Base-by-base conservation (phyloP, 2,329 filamentous ascomycete genomes). In the Fusarium sp. region DNA sequence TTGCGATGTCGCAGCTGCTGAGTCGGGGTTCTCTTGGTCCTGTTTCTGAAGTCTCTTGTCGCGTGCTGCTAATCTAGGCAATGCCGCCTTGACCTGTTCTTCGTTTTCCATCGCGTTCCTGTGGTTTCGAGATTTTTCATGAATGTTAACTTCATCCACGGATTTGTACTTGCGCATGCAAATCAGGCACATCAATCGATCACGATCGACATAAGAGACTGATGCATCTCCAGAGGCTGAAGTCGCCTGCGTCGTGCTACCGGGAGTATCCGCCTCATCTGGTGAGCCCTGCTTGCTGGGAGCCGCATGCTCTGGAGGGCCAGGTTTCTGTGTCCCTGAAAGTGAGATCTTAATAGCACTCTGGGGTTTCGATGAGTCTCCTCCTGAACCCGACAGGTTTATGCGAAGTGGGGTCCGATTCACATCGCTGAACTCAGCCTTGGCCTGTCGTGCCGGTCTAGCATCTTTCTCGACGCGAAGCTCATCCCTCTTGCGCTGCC, bases 121-220 rank as follows among this genome's bases (percentile, higher is more conserved):
- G 72, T 86, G 84, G 44, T 85, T 84, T 17, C 81, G 79, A 3
- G 83, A 85, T 60, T 79, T 82, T 63, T 85, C 83, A 74, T 86
- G 84, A 13, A 82, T 83, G 70, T 82, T 75, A 36, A 85, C 80
- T 61, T 86, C 83, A 28, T 85, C 83, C 8, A 81, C 60, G 2
- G 82, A 84, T 66, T 85, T 85, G 78, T 85, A 86, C 66, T 85
- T 85, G 75, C 83, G 83, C 83, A 85, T 85, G 71, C 84, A 86
- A 56, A 86, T 81, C 26, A 85, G 78, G 62, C 84, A 86, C 81
- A 83, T 83, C 22, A 86, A 75, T 39, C 82, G 86, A 5, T 86
- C 86, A 28, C 86, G 81, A 68, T 93, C 90, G 11, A 89, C 88
- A 73, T 89, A 93, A 1, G 90, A 91, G 11, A 81, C 72, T 62